Conservation (phyloP, 176 grass and related monocot species). For the Elaeis guineensis region DNA sequence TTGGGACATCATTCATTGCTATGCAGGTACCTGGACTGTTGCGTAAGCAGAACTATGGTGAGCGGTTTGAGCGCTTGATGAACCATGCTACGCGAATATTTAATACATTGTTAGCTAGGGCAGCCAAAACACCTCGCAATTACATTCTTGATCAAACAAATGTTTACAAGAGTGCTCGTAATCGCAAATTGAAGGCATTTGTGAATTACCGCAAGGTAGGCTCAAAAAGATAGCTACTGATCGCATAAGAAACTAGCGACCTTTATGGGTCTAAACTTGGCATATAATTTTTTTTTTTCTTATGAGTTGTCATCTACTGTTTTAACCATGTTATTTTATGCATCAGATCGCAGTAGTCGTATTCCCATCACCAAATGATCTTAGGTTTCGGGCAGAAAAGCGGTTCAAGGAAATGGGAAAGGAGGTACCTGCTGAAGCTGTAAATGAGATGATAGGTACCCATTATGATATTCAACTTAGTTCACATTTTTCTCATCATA, state of each 20-base stretch:
- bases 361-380: conserved; percentile 44
- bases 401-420: conserved; percentile 57
- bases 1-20: no score
- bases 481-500: not conserved
- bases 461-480: not conserved
- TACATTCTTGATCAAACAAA: conserved; percentile 72
- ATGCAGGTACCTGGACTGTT: conserved; percentile 50
- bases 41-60: conserved; percentile 48
- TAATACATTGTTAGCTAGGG: conserved; percentile 49
- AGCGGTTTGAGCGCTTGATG: conserved; percentile 61
- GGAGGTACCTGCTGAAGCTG: conserved; percentile 47
- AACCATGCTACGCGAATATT: conserved; percentile 43
- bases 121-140: conserved; percentile 39
- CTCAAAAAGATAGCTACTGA: not conserved
- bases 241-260: no score
- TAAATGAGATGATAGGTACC: conserved; percentile 65
- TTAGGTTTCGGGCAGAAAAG: conserved; percentile 28
- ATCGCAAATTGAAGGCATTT: conserved; percentile 54
- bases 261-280: no score
- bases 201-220: conserved; percentile 43
- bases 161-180: conserved; percentile 49
- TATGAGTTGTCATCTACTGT: no score
- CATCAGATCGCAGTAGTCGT: conserved; percentile 47
- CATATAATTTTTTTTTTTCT: no score
- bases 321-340: conserved; percentile 2